Evolutionary conservation across 2,329 filamentous ascomycete genomes (phyloP).

Genomic region (Xylariaceae sp.): DNA sequence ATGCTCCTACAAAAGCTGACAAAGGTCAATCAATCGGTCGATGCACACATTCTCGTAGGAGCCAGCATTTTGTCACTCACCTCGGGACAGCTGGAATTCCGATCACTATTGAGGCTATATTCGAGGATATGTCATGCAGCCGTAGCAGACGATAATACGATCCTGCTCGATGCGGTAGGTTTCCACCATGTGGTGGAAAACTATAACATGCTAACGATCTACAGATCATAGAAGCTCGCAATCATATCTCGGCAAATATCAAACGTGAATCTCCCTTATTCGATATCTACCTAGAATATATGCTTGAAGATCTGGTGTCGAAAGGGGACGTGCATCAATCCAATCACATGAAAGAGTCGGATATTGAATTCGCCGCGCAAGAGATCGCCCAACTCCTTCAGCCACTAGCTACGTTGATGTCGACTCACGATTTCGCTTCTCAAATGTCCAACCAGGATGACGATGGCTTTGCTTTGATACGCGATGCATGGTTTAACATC

Average conservation of each 20-base stretch:
- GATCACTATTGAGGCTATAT: slow-evolving; percentile 84
- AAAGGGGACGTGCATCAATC: slow-evolving; percentile 85
- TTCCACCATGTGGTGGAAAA: neutral
- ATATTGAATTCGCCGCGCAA: slow-evolving; percentile 80
- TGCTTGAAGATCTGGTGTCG: slow-evolving; percentile 87
- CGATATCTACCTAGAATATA: slow-evolving; percentile 80
- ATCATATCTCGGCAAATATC: slow-evolving; percentile 75
- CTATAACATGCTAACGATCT: slow-evolving; percentile 20
- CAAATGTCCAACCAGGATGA: slow-evolving; percentile 61
- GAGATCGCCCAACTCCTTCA: slow-evolving; percentile 89
- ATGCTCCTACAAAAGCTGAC: slow-evolving; percentile 97
- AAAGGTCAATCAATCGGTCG: slow-evolving; percentile 80
- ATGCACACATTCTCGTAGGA: slow-evolving; percentile 85
- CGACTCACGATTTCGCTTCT: slow-evolving; percentile 64
- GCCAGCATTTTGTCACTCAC: slow-evolving; percentile 78
- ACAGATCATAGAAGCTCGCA: slow-evolving; percentile 76
- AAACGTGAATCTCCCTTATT: slow-evolving; percentile 76
- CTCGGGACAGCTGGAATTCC: slow-evolving; percentile 83
- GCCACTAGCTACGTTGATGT: slow-evolving; percentile 85
- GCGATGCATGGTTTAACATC: slow-evolving; percentile 98
- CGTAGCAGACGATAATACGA: slow-evolving; percentile 70
- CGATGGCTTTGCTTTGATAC: slow-evolving; percentile 74
- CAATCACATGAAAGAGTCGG: slow-evolving; percentile 75
- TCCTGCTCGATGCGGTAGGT: slow-evolving; percentile 75
- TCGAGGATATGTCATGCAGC: slow-evolving; percentile 76